Base-by-base conservation (phyloP, 140 eudicot species). In the Ambrosia hybrid region DNA sequence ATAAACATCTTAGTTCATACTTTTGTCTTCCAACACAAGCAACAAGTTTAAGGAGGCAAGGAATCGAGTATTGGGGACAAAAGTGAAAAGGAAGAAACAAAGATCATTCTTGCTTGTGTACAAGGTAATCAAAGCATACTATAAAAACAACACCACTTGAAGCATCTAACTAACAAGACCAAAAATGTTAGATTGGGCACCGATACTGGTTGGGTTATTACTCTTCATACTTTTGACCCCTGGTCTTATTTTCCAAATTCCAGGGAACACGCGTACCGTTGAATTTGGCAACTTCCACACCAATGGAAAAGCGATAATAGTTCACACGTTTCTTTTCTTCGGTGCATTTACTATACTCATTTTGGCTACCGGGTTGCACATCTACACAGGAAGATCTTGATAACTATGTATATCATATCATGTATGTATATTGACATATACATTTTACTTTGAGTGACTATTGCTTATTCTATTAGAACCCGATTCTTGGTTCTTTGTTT, bases 131-230 rank as follows among this genome's bases (percentile, higher is more conserved):
- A 55, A 53, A 30, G 4, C 68, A 71, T 16, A 9, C 39, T 73
- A 71, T 62, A 62, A 5, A 15, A 0, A 30, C 34, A 62, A 63
- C 7, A 78, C 33, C 74, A 67, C 52, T 39, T 63, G 39, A 72
- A 72, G 16, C 78, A 72, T 65, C 12, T 58, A 34, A 33, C 48
- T 13, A 57, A 46, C 55, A 72, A 41, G 12, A 78, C 57, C 45
- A 11, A 57, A 53, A 72, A 78, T 80, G 85, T 51, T 76, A 46
- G 90, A 87, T 74, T 84, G 90, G 94, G 94, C 87, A 71, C 94
- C 94, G 1, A 63, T 84, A 45, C 75, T 84, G n/a, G 85, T 87
- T 6, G 81, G 90, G 13, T 68, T 84, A 51, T 73, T 80, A 68
- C 34, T 87, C 72, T 87, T 84, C 79, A 82, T 87, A 39, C 79